These are phyloP conservation scores for Alternaria triticimaculans DNA, from an alignment of 2,329 filamentous ascomycete species.

Conservation along the genomic window DNA sequence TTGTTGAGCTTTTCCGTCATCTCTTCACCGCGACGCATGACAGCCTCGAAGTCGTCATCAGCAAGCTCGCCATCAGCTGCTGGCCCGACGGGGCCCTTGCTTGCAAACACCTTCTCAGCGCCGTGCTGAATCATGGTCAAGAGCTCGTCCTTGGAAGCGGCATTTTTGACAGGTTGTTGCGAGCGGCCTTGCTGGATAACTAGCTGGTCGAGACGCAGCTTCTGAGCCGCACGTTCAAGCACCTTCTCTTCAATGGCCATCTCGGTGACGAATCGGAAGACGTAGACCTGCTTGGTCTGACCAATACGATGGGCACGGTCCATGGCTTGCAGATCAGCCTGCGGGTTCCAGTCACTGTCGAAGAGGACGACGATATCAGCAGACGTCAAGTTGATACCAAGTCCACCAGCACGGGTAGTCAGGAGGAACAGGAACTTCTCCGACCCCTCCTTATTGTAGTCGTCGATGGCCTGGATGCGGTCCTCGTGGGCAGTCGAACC, in stretches of 20 bases:
- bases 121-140: conserved; percentile 99
- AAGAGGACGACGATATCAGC: conserved; percentile 97
- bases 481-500: conserved; percentile 97
- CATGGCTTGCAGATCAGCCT: conserved; percentile 98
- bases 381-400: conserved; percentile 94
- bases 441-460: conserved; percentile 94
- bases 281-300: conserved; percentile 96
- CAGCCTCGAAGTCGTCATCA: conserved; percentile 89
- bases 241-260: conserved; percentile 99
- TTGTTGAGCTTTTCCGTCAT: conserved; percentile 89
- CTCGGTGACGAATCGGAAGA: conserved; percentile 96
- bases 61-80: conserved; percentile 69
- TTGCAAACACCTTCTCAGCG: conserved; percentile 90
- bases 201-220: conserved; percentile 92
- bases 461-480: conserved; percentile 95
- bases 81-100: conserved; percentile 68
- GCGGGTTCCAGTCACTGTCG: conserved; percentile 98
- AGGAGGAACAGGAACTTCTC: conserved; percentile 90
- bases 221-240: conserved; percentile 93
- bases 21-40: conserved; percentile 84
- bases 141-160: conserved; percentile 94
- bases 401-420: conserved; percentile 91
- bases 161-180: conserved; percentile 87
- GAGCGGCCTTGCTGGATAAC: conserved; percentile 97
- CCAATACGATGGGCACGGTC: conserved; percentile 98